phyloP scores from a whole-genome alignment of 2,329 filamentous ascomycete species.

The Aureobasidium sp. region DNA sequence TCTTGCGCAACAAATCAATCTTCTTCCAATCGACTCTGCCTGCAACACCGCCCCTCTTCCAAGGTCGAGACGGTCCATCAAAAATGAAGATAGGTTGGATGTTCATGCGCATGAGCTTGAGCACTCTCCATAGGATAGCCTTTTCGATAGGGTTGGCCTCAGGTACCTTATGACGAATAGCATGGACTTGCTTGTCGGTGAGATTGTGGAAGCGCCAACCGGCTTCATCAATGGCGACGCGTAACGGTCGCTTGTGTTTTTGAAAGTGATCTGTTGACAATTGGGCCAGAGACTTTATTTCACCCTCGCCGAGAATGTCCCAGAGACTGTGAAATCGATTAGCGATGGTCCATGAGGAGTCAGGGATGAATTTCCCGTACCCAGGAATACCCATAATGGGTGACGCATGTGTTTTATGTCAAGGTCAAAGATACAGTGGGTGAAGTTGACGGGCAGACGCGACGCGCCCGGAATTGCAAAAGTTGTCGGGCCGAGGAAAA shows the following conservation, averaged over 20 bases:
- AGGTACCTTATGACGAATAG: constrained; percentile 31
- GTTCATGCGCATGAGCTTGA: constrained; percentile 42
- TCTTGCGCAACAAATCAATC: constrained; percentile 30
- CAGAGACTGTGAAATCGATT: constrained; percentile 25
- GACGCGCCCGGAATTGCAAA: neutral
- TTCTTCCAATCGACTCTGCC: constrained; percentile 30
- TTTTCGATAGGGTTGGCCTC: constrained; percentile 39
- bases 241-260: constrained; percentile 30
- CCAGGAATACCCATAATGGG: constrained; percentile 17
- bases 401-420: neutral
- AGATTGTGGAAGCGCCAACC: constrained; percentile 41
- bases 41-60: constrained; percentile 30
- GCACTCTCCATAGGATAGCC: constrained; percentile 35
- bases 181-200: constrained; percentile 27
- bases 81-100: constrained; percentile 50
- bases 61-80: constrained; percentile 43
- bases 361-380: neutral
- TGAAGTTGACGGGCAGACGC: constrained; percentile 1
- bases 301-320: constrained; percentile 34
- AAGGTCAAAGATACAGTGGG: neutral
- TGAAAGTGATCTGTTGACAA: constrained; percentile 33
- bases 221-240: constrained; percentile 39
- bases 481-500: neutral
- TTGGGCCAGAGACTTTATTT: constrained; percentile 30
- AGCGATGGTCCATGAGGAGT: neutral